Evolutionary conservation across 352 stramenopile species (phyloP).

Genomic region (Globisporangium cederbergense): DNA sequence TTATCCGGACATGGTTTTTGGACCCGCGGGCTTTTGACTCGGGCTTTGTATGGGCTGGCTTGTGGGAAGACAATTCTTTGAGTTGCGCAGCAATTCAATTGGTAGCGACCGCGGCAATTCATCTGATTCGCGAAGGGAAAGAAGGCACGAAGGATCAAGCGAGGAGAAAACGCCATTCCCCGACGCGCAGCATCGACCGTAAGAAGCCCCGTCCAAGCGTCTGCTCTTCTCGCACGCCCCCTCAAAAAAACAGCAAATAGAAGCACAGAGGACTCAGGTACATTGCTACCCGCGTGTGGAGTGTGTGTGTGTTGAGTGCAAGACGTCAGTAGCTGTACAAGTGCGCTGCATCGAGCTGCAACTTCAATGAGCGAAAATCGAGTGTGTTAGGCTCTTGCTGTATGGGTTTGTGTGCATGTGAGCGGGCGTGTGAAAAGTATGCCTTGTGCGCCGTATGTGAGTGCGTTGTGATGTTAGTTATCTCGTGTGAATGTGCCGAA

Average conservation of each 20-base stretch:
- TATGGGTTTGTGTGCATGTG: neutral
- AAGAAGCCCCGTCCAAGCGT: neutral
- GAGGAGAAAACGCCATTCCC: slow-evolving; percentile 13
- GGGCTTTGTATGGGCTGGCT: slow-evolving; percentile 16
- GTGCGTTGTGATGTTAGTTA: neutral
- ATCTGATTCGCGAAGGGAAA: slow-evolving; percentile 6
- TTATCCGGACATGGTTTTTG: slow-evolving; percentile 13
- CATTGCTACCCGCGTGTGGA: neutral
- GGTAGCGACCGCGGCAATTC: slow-evolving; percentile 7
- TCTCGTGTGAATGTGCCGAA: neutral
- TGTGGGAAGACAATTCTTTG: slow-evolving; percentile 9
- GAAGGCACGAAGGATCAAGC: slow-evolving; percentile 1
- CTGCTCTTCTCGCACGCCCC: neutral
- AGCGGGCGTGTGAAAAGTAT: neutral
- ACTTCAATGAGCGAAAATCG: slow-evolving; percentile 12
- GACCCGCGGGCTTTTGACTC: slow-evolving; percentile 7
- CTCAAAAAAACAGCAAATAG: neutral
- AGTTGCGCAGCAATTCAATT: slow-evolving; percentile 3
- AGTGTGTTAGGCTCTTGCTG: neutral
- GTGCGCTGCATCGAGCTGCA: neutral
- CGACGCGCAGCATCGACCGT: slow-evolving; percentile 4
- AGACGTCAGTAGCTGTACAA: neutral
- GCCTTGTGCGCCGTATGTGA: neutral
- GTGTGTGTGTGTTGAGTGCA: neutral
- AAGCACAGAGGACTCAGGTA: neutral